These are phyloP conservation scores for Pythium folliculosum DNA, from an alignment of 352 stramenopile species.

Conservation along the genomic window DNA sequence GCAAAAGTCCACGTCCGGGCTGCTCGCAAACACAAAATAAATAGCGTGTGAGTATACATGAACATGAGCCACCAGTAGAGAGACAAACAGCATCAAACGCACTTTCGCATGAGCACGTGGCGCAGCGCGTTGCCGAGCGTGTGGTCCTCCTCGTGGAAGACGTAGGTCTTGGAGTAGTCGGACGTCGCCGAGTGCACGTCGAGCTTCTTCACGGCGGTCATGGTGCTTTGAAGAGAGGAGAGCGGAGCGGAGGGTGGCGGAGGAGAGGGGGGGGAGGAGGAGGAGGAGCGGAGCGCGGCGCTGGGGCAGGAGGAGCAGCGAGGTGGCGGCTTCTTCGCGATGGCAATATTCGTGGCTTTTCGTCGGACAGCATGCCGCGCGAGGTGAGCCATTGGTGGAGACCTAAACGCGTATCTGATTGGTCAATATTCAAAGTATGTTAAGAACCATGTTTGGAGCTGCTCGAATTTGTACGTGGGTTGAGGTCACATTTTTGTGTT, in stretches of 20 bases:
- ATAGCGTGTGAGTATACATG: slow-evolving; percentile 7
- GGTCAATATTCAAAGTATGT: background rate
- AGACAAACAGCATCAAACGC: slow-evolving; percentile 27
- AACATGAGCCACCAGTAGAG: too few species aligned
- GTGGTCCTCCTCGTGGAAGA: slow-evolving; percentile 90
- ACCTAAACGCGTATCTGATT: slow-evolving; percentile 2
- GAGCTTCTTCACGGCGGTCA: slow-evolving; percentile 65
- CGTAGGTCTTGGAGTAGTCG: slow-evolving; percentile 87
- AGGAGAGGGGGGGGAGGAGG: background rate
- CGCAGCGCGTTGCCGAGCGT: slow-evolving; percentile 90
- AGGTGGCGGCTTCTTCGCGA: background rate
- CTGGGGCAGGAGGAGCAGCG: background rate
- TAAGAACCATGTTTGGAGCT: background rate
- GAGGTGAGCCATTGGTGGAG: slow-evolving; percentile 12
- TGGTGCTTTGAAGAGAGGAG: slow-evolving; percentile 15
- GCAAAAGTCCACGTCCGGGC: slow-evolving; percentile 91
- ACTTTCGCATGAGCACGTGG: slow-evolving; percentile 93
- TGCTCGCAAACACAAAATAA: slow-evolving; percentile 27
- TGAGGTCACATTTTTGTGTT: background rate
- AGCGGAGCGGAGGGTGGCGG: background rate
- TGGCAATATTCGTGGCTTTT: slow-evolving; percentile 17
- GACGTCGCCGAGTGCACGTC: slow-evolving; percentile 78
- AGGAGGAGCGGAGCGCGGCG: background rate
- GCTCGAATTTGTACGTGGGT: background rate
- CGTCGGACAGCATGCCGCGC: background rate